These are phyloP conservation scores for Thielaviopsis populi DNA, from an alignment of 2,329 filamentous ascomycete species.

Conservation along the genomic window DNA sequence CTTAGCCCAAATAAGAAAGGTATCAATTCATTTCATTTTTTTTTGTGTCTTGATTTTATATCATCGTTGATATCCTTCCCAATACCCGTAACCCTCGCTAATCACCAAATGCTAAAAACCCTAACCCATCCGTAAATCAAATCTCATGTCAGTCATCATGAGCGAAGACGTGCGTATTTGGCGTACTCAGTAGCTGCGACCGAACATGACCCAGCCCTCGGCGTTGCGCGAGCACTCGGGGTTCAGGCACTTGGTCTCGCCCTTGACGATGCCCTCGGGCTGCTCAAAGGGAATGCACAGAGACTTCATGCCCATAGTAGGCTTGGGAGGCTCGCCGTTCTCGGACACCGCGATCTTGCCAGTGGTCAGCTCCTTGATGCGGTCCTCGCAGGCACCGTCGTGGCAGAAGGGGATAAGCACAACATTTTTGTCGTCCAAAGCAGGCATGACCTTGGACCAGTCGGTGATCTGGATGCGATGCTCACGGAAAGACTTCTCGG, in stretches of 20 bases:
- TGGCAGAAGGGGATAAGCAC: constrained; percentile 85
- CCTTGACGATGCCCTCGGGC: constrained; percentile 62
- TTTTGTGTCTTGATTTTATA: constrained; percentile 7
- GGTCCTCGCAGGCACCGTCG: constrained; percentile 69
- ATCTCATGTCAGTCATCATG: not conserved
- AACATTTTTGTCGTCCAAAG: constrained; percentile 83
- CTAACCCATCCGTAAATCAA: not conserved
- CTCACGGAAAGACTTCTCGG: constrained; percentile 60
- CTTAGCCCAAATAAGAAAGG: not conserved
- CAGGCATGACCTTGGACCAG: constrained; percentile 84
- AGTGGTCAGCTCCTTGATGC: constrained; percentile 84
- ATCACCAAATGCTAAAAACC: constrained; percentile 1
- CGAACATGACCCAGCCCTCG: constrained; percentile 86
- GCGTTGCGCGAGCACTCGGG: constrained; percentile 66
- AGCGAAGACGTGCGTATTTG: not conserved
- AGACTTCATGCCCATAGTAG: constrained; percentile 52
- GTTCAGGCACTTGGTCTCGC: constrained; percentile 82
- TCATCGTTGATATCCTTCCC: not conserved
- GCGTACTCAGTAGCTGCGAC: constrained; percentile 45
- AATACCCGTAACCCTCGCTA: not conserved
- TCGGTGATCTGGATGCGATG: constrained; percentile 70
- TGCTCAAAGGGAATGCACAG: constrained; percentile 67
- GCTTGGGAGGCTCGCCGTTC: constrained; percentile 38
- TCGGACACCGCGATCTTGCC: constrained; percentile 49
- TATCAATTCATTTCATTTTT: constrained; percentile 4